Evolutionary conservation across 257 asterid genomes (phyloP).

Genomic region (Ehretia macrophylla): DNA sequence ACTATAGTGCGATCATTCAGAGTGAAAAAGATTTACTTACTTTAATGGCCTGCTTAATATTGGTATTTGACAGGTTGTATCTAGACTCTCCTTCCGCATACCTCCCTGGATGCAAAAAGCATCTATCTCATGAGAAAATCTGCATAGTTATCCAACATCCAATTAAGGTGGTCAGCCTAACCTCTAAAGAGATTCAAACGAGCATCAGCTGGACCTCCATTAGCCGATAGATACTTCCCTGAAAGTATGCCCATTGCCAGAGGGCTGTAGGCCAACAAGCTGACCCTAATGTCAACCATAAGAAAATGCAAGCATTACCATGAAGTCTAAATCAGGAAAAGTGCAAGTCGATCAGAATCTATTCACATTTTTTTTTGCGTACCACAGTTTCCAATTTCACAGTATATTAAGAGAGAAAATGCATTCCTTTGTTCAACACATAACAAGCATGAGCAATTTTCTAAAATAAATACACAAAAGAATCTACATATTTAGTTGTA

Average conservation of each 20-base stretch:
- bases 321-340: too few relatives aligned
- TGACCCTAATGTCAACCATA: constrained; percentile 17
- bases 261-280: constrained; percentile 85
- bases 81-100: constrained; percentile 91
- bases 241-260: constrained; percentile 94
- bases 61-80: constrained; percentile 56
- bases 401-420: too few relatives aligned
- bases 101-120: constrained; percentile 44
- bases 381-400: too few relatives aligned
- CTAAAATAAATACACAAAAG: too few relatives aligned
- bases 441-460: too few relatives aligned
- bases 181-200: constrained; percentile 79
- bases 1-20: not conserved
- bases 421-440: too few relatives aligned
- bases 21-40: constrained; percentile 37
- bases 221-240: constrained; percentile 67
- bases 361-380: too few relatives aligned
- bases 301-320: not conserved
- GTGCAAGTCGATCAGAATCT: not conserved
- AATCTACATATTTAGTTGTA: constrained; percentile 11
- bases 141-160: not conserved
- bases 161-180: constrained; percentile 18
- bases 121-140: constrained; percentile 7
- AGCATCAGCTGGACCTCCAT: constrained; percentile 55
- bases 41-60: constrained; percentile 43